Conservation (phyloP, 2,329 filamentous ascomycete genomes). For the Ramularia collo-cygni region DNA sequence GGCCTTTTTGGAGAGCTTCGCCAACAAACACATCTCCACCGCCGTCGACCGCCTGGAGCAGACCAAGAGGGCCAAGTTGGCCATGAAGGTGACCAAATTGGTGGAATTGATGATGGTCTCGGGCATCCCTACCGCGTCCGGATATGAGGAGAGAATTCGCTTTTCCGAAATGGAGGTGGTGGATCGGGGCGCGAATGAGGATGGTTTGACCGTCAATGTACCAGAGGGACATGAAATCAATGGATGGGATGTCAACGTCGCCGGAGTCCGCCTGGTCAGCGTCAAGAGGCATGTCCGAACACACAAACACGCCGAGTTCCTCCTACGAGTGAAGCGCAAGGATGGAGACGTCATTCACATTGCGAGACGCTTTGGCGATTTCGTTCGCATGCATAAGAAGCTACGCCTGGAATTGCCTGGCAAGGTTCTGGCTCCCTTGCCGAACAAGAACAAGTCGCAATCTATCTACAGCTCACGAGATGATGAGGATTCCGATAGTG, state of each 20-base stretch:
- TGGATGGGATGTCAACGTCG: constrained; percentile 95
- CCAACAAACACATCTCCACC: constrained; percentile 92
- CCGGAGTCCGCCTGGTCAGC: constrained; percentile 72
- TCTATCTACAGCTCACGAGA: constrained; percentile 53
- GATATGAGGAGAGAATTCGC: constrained; percentile 93
- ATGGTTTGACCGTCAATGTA: constrained; percentile 75
- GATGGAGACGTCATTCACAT: constrained; percentile 72
- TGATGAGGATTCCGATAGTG: constrained; percentile 65
- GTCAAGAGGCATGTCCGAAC: constrained; percentile 81
- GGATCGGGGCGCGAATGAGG: constrained; percentile 85
- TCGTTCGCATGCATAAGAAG: constrained; percentile 69
- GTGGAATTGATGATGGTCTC: constrained; percentile 99
- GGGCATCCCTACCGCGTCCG: constrained; percentile 87
- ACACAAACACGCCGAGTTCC: constrained; percentile 89
- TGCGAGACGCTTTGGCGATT: constrained; percentile 82
- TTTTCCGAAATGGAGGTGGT: constrained; percentile 97
- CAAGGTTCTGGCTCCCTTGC: constrained; percentile 77
- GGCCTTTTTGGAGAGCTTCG: constrained; percentile 93
- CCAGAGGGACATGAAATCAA: constrained; percentile 91
- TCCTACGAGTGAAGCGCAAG: constrained; percentile 75
- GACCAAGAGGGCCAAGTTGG: constrained; percentile 88
- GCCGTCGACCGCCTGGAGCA: constrained; percentile 94
- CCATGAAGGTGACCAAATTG: constrained; percentile 86
- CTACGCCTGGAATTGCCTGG: constrained; percentile 82
- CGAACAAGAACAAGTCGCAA: constrained; percentile 83